Evolutionary conservation across 2,329 filamentous ascomycete genomes (phyloP), one percentile per base, ranked within the genome.

Genomic region (Fusarium hostae): DNA sequence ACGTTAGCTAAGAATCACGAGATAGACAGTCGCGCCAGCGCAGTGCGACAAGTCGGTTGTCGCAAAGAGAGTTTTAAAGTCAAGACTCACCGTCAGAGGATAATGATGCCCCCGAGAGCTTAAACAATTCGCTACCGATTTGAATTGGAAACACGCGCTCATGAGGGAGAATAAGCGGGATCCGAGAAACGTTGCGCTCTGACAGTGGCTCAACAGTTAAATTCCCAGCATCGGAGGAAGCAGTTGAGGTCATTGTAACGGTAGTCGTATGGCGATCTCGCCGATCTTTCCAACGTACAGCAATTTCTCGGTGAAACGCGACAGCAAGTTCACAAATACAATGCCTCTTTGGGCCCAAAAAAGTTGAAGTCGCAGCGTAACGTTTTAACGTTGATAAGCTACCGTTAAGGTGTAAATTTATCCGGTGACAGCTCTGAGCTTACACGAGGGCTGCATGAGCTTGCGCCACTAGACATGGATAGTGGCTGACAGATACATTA

Each of bases 131-230:
- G 20, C 88, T 88, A 22, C 91, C 91, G 73, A 93, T 92, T 81
- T 93, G 91, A 66, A 93, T 91, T 4, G 91, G 91, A 69, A 93
- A 94, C 22, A 93, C 91, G 75, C 91, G 90, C 78, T 92, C 90
- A 72, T 91, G 89, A 6, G 91, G 91, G 22, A 93, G 84, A 57
- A 90, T 85, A 48, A 82, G 82, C 30, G 87, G 87, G 51, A 90
- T 89, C 72, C 83, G 83, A 70, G 80, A 79, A 59, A 86, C 79
- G 64, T 68, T 77, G n/a, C 73, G 70, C 55, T 81, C 81, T 35
- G 76, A 76, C 54, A 76, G 65, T 52, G 74, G 66, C 41, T 78
- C 69, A 37, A 72, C 72, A 30, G 74, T 58, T 60, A 70, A 67
- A 50, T 72, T 52, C 71, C 69, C 74, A 56, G 68, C 68, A 61